These are phyloP conservation scores for Malassezia globosa DNA, from an alignment of 1,284 basidiomycete species.

Conservation along the genomic window DNA sequence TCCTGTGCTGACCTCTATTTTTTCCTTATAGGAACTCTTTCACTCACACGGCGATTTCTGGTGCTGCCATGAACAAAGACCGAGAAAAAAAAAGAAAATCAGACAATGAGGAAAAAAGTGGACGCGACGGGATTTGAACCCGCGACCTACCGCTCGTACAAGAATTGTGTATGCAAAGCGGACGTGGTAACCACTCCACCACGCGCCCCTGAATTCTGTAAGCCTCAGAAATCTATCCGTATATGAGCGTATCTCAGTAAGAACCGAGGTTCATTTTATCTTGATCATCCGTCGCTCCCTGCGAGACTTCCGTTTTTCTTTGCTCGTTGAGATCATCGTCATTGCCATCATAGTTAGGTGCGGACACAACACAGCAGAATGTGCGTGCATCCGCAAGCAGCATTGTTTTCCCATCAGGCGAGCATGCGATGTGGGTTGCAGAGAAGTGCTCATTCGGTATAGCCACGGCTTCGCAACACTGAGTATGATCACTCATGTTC, in stretches of 20 bases:
- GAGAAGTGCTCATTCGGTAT: constrained; percentile 12
- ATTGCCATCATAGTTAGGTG: background rate
- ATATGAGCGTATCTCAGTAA: background rate
- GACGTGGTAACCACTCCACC: constrained; percentile 22
- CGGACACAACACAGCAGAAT: constrained; percentile 13
- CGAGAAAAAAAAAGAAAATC: constrained; percentile 1
- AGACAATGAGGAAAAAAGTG: constrained; percentile 10
- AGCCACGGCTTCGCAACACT: constrained; percentile 9
- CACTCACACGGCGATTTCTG: too few species aligned
- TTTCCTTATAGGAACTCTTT: too few species aligned
- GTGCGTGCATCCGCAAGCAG: background rate
- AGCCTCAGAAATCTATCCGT: background rate
- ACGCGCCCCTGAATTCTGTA: constrained; percentile 7
- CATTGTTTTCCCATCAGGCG: constrained; percentile 11
- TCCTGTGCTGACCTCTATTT: too few species aligned
- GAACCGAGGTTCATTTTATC: background rate
- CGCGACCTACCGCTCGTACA: constrained; percentile 22
- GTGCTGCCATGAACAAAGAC: background rate
- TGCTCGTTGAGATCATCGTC: too few species aligned
- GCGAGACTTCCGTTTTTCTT: background rate
- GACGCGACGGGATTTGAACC: constrained; percentile 23
- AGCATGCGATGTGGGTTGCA: constrained; percentile 3
- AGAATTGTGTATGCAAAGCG: constrained; percentile 17
- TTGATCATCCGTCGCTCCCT: background rate
- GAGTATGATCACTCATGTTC: background rate